Percentiles rank a stretch among this genome's conserved stretches.
Evolutionary conservation across 2,329 filamentous ascomycete genomes (phyloP).

Genomic region (Rhynchosporium graminicola): DNA sequence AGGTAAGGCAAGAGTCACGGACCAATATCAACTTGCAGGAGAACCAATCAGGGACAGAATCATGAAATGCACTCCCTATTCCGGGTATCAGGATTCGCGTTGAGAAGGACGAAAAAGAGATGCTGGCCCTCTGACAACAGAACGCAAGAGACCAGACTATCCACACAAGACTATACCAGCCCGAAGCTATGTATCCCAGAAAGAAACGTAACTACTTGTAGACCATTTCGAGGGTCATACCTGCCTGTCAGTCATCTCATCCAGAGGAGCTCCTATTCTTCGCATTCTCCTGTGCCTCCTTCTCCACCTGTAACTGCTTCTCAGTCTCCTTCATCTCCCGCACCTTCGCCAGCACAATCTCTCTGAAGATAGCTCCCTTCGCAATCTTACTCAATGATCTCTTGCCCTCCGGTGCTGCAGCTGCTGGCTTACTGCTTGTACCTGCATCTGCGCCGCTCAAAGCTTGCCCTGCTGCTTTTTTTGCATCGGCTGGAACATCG

Average conservation of each 20-base stretch:
- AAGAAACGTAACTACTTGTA: neutral
- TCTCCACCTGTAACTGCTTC: constrained; percentile 69
- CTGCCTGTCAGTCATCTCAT: constrained; percentile 3
- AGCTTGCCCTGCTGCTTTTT: constrained; percentile 55
- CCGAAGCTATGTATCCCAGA: neutral
- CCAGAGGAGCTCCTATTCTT: constrained; percentile 30
- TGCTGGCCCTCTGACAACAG: neutral
- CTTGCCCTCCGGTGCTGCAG: constrained; percentile 39
- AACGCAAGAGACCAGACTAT: neutral
- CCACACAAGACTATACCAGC: neutral
- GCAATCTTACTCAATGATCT: constrained; percentile 52
- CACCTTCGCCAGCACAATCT: constrained; percentile 92
- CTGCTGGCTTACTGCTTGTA: constrained; percentile 21
- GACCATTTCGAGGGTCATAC: neutral
- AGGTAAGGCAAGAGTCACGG: neutral
- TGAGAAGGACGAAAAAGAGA: constrained; percentile 14
- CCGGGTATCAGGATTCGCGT: constrained; percentile 25
- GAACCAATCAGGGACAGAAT: neutral
- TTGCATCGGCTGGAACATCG: constrained; percentile 55
- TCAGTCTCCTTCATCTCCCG: constrained; percentile 83
- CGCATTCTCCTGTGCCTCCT: constrained; percentile 38
- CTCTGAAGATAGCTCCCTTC: constrained; percentile 80
- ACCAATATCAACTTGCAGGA: constrained; percentile 3
- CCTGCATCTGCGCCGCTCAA: constrained; percentile 25
- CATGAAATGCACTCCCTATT: constrained; percentile 18